Percentiles rank a stretch among this genome's conserved stretches.
These are phyloP conservation scores for Saturnispora zaruensis DNA, from an alignment of 805 yeast genomes.

Conservation along the genomic window DNA sequence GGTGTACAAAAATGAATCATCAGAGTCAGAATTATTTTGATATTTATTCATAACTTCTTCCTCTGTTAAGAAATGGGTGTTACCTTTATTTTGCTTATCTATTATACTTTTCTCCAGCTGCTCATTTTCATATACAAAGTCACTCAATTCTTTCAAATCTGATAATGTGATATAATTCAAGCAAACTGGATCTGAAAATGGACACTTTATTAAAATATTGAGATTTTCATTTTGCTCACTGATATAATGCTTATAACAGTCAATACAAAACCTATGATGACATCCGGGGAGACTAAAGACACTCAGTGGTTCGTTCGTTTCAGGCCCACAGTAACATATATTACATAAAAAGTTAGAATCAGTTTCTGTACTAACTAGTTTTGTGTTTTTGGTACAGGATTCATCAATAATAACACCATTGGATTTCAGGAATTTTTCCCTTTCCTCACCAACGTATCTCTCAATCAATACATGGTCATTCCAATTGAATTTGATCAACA, in stretches of 20 bases:
- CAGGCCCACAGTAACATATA: conserved; percentile 63
- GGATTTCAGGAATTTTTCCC: conserved; percentile 20
- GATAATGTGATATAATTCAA: conserved; percentile 32
- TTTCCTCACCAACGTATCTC: conserved; percentile 36
- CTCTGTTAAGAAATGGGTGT: conserved; percentile 4
- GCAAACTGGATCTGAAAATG: conserved; percentile 44
- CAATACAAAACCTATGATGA: conserved; percentile 59
- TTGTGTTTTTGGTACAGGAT: conserved; percentile 27
- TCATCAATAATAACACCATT: conserved; percentile 24
- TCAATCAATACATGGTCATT: conserved; percentile 51
- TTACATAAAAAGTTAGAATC: conserved; percentile 38
- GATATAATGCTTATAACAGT: conserved; percentile 61
- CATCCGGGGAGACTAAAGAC: conserved; percentile 50
- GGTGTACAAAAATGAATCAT: not conserved
- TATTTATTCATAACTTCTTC: conserved; percentile 7
- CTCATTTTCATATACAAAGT: conserved; percentile 10
- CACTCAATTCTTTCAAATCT: conserved; percentile 31
- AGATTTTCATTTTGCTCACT: conserved; percentile 32
- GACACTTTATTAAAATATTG: conserved; percentile 54
- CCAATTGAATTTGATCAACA: conserved; percentile 48
- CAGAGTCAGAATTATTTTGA: conserved; percentile 11
- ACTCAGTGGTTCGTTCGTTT: conserved; percentile 22
- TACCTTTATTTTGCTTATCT: not conserved
- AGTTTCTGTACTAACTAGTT: conserved; percentile 12
- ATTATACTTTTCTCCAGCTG: not conserved